Conservation (phyloP, 208 protist species). For the Phytomonas sp. region DNA sequence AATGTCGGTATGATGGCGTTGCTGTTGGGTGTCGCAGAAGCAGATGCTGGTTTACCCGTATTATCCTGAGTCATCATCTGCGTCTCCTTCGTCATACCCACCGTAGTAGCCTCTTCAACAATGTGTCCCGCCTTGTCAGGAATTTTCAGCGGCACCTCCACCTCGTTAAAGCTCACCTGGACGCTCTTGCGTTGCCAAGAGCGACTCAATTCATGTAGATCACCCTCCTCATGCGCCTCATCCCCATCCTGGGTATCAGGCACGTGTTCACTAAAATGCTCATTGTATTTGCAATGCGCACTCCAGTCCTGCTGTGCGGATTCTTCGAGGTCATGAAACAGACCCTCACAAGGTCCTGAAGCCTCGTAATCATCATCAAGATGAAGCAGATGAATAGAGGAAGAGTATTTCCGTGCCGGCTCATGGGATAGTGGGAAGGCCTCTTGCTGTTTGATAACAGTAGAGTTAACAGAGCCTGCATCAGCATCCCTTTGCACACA, state of each 20-base stretch:
- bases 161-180: background rate
- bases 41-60: background rate
- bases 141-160: constrained; percentile 12
- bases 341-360: background rate
- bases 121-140: constrained; percentile 18
- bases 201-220: background rate
- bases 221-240: background rate
- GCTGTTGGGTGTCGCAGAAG: background rate
- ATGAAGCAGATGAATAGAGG: background rate
- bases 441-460: background rate
- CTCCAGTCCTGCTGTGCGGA: background rate
- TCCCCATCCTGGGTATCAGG: background rate
- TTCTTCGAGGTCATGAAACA: constrained; percentile 3
- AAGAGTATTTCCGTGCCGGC: background rate
- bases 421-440: background rate
- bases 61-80: background rate
- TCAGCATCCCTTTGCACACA: background rate
- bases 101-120: background rate
- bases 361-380: background rate
- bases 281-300: background rate
- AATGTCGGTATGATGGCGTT: constrained; percentile 7
- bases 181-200: background rate
- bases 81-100: background rate
- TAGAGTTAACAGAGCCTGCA: background rate
- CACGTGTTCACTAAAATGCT: background rate